Conservation (phyloP, 352 stramenopile species). For the Phytophthora hibernalis region DNA sequence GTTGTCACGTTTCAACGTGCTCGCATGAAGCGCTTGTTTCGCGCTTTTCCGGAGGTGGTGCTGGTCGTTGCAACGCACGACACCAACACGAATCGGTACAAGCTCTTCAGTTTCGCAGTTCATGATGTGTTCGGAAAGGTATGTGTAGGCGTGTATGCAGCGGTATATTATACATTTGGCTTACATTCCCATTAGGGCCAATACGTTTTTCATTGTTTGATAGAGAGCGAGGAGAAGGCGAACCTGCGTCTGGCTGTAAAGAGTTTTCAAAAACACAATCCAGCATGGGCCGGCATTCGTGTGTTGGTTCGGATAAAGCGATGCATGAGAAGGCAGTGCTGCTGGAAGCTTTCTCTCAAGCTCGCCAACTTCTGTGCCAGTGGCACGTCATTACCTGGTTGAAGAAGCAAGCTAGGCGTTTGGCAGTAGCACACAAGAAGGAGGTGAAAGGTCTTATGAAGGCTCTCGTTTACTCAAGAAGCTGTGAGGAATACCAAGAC, state of each 20-base stretch:
- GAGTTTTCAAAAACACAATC: not conserved
- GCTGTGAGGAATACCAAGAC: no score
- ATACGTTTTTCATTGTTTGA: not conserved
- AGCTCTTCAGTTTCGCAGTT: not conserved
- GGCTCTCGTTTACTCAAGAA: no score
- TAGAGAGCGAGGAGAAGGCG: not conserved
- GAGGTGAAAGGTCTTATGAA: no score
- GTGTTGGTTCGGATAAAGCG: no score
- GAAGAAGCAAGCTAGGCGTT: no score
- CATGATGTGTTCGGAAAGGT: not conserved
- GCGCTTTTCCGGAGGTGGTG: not conserved
- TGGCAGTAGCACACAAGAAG: no score
- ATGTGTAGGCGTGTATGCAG: not conserved
- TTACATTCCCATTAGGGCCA: not conserved
- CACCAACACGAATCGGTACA: not conserved
- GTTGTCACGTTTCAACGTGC: not conserved
- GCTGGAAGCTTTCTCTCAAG: no score
- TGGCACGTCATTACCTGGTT: no score
- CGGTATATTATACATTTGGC: not conserved
- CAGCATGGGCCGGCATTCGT: not conserved
- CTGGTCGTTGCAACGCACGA: not conserved
- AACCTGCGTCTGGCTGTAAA: not conserved
- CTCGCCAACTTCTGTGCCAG: no score
- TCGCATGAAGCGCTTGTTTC: conserved; percentile 1
- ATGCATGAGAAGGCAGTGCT: no score